Evolutionary conservation across 306 rosid genomes (phyloP).

Genomic region (Rubus idaeus): DNA sequence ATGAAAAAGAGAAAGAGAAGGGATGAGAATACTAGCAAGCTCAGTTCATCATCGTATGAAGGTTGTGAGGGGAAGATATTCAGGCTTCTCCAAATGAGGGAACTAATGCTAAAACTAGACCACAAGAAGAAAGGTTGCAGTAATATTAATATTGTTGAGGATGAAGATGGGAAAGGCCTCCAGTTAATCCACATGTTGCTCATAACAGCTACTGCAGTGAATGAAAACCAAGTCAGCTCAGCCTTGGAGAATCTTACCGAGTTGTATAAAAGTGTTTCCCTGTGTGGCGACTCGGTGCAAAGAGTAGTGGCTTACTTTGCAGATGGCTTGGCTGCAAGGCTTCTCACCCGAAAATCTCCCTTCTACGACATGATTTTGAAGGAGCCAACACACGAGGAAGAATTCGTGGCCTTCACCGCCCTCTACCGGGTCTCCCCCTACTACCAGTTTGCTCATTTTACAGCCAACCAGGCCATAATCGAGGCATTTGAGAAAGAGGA

Average conservation of each 20-base stretch:
- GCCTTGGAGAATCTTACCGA: slow-evolving; percentile 51
- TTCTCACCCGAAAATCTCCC: slow-evolving; percentile 61
- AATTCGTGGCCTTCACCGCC: slow-evolving; percentile 55
- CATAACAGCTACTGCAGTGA: slow-evolving; percentile 49
- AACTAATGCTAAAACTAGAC: slow-evolving; percentile 58
- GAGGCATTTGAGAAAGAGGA: slow-evolving; percentile 72
- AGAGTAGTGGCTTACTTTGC: slow-evolving; percentile 65
- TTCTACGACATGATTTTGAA: slow-evolving; percentile 62
- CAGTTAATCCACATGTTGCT: slow-evolving; percentile 62
- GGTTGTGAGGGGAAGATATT: slow-evolving; percentile 61
- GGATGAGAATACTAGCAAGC: neutral
- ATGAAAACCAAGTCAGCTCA: slow-evolving; percentile 37
- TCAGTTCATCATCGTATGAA: slow-evolving; percentile 33
- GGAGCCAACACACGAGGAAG: slow-evolving; percentile 58
- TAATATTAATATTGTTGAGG: neutral
- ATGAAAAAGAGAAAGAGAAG: slow-evolving; percentile 48
- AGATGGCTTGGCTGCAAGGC: slow-evolving; percentile 57
- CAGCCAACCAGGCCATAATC: slow-evolving; percentile 72
- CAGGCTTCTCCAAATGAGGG: slow-evolving; percentile 71
- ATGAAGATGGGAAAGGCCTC: slow-evolving; percentile 46
- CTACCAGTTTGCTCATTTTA: slow-evolving; percentile 79
- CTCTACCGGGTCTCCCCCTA: slow-evolving; percentile 69
- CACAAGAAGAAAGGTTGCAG: slow-evolving; percentile 17
- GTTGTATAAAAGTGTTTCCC: slow-evolving; percentile 50
- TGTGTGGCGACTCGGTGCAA: slow-evolving; percentile 60